These are phyloP conservation scores for Clonostachys rhizophaga DNA, from an alignment of 2,329 filamentous ascomycete genomes.

Conservation along the genomic window DNA sequence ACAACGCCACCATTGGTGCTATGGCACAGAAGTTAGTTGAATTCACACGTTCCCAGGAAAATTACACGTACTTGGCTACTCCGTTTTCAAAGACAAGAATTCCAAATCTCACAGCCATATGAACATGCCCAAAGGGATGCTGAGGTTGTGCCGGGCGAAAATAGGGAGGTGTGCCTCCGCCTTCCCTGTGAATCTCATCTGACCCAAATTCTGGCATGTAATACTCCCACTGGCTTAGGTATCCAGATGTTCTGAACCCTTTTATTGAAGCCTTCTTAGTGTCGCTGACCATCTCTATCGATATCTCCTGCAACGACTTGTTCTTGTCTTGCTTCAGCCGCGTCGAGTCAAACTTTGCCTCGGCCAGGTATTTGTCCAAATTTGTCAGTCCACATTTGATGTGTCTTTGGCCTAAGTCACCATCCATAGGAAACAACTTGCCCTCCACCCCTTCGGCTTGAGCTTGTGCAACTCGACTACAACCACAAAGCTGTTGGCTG, in stretches of 20 bases:
- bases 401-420: not conserved
- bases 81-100: conserved; percentile 33
- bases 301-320: not conserved
- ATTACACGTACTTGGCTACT: conserved; percentile 21
- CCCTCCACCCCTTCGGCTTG: no score
- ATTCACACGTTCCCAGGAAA: no score
- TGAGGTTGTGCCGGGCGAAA: conserved; percentile 18
- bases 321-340: not conserved
- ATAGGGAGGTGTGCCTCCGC: conserved; percentile 12
- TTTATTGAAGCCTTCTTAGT: not conserved
- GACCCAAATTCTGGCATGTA: no score
- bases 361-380: conserved; percentile 11
- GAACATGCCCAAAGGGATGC: conserved; percentile 30
- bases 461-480: not conserved
- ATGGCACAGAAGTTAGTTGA: not conserved
- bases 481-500: conserved; percentile 17
- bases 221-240: conserved; percentile 8
- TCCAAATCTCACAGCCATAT: conserved; percentile 31
- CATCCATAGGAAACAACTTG: no score
- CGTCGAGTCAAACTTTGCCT: conserved; percentile 12
- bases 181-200: no score
- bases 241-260: conserved; percentile 4
- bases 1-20: conserved; percentile 16
- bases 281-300: not conserved
- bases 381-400: conserved; percentile 6